phyloP scores from a whole-genome alignment of 1,284 basidiomycete genomes.

The Fomitiporia mediterranea region DNA sequence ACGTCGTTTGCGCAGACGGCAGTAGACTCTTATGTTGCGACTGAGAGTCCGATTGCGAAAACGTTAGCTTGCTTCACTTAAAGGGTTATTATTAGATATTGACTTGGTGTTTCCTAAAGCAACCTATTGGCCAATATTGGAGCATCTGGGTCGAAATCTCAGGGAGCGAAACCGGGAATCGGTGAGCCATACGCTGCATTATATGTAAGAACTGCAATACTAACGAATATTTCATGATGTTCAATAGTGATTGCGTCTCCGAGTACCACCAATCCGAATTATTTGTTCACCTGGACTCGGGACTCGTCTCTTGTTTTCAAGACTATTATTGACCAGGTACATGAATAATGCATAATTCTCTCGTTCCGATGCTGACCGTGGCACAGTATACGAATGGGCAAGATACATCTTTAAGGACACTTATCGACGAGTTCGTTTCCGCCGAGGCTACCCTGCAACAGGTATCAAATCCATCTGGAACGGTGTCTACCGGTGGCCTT shows the following conservation, averaged over 20 bases:
- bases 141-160: constrained; percentile 22
- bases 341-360: constrained; percentile 22
- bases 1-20: constrained; percentile 6
- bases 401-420: constrained; percentile 17
- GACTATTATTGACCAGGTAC: constrained; percentile 33
- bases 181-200: not conserved
- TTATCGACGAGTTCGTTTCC: constrained; percentile 30
- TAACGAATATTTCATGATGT: not conserved
- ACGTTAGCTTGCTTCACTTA: not conserved
- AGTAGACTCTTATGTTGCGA: constrained; percentile 19
- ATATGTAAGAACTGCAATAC: not conserved
- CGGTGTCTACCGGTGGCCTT: constrained; percentile 37
- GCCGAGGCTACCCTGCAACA: constrained; percentile 36
- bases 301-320: constrained; percentile 42
- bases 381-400: constrained; percentile 26
- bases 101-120: not conserved
- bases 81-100: not conserved
- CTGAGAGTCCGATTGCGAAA: constrained; percentile 25
- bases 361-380: constrained; percentile 22
- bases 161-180: constrained; percentile 22
- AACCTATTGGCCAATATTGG: constrained; percentile 26
- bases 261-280: constrained; percentile 35
- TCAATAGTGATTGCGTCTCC: constrained; percentile 34
- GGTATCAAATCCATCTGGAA: constrained; percentile 39
- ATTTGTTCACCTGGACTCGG: constrained; percentile 39